A percentile compares a stretch with the other conserved stretches of the same genome.
Evolutionary conservation across 2,329 filamentous ascomycete species (phyloP).

Genomic region (Aspergillus nomiae): DNA sequence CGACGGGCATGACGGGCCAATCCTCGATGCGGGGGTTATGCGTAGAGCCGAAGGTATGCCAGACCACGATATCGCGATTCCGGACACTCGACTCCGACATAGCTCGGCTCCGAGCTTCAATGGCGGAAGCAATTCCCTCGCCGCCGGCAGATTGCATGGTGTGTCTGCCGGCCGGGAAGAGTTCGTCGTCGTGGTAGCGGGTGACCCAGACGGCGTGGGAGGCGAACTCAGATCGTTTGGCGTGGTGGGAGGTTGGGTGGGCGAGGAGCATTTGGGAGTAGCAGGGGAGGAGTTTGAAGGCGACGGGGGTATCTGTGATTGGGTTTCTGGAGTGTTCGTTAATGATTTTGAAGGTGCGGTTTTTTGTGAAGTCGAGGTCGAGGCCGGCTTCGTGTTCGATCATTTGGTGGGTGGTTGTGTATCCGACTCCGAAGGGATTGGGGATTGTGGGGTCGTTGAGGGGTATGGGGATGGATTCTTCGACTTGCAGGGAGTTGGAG

Average conservation of each 20-base stretch:
- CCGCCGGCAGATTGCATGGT: conserved; percentile 50
- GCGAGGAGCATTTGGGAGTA: conserved; percentile 60
- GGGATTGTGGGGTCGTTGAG: conserved; percentile 37
- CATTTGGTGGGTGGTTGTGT: conserved; percentile 46
- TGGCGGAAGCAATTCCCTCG: conserved; percentile 26
- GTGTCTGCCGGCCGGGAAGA: conserved; percentile 52
- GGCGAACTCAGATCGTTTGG: conserved; percentile 53
- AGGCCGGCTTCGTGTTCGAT: conserved; percentile 48
- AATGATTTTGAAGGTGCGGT: conserved; percentile 60
- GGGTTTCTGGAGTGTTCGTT: conserved; percentile 53
- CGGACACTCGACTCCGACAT: conserved; percentile 27
- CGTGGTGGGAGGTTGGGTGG: conserved; percentile 50
- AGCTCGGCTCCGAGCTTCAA: conserved; percentile 30
- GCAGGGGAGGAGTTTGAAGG: conserved; percentile 56
- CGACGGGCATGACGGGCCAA: conserved; percentile 41
- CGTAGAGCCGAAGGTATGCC: conserved; percentile 42
- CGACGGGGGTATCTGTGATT: conserved; percentile 54
- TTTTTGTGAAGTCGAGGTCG: conserved; percentile 37
- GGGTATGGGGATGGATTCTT: conserved; percentile 60
- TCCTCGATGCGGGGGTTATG: conserved; percentile 46
- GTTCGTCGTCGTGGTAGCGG: conserved; percentile 51
- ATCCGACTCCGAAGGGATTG: conserved; percentile 57
- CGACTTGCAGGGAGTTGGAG: conserved; percentile 52
- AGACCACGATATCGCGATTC: conserved; percentile 36
- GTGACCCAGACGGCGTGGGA: conserved; percentile 57